Base-by-base conservation (phyloP, 345 rosid genomes). In the Adansonia digitata region DNA sequence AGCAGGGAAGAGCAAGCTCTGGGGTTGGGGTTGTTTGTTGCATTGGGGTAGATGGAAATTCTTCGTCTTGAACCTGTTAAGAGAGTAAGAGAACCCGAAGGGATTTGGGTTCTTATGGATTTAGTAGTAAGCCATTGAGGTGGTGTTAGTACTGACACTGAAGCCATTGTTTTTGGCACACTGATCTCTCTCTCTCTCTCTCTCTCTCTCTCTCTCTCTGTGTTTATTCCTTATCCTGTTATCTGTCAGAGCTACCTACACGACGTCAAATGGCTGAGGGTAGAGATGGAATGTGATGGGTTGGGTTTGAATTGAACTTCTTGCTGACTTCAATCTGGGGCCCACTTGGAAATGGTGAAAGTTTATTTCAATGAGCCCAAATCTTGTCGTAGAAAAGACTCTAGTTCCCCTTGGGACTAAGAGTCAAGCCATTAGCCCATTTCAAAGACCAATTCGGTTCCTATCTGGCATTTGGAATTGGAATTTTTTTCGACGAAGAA, bases 31-130 rank as follows among this genome's bases (percentile, higher is more conserved):
- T 66, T 69, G 74, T 1, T 35, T 74, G 73, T 6, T 11, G 77
- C 75, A 74, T 73, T 79, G 11, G 81, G 66, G 15, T 85, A 75
- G 7, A 75, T 74, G 52, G 75, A 79, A 55, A 73, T 76, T 63
- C 37, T 76, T 10, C 80, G 77, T 43, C 69, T 29, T 13, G 88
- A 82, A 51, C 86, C 87, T 6, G 82, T 45, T 68, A 42, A 73
- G 7, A 87, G 86, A 77, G 82, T 72, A 64, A 92, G 83, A 48
- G 94, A 88, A 77, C 94, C 97, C 0, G 90, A 86, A 34, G 91
- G 86, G 37, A 61, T 13, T 29, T 78, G 83, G 45, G 43, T n/a
- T 29, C 74, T 78, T 15, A 66, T 55, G 72, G 59, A 69, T 48
- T 77, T 73, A 17, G 63, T 13, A 12, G 83, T 59, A 26, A 65